Evolutionary conservation across 345 rosid species (phyloP), one percentile per base, ranked within the genome.

Genomic region (Tarenaya hassleriana): DNA sequence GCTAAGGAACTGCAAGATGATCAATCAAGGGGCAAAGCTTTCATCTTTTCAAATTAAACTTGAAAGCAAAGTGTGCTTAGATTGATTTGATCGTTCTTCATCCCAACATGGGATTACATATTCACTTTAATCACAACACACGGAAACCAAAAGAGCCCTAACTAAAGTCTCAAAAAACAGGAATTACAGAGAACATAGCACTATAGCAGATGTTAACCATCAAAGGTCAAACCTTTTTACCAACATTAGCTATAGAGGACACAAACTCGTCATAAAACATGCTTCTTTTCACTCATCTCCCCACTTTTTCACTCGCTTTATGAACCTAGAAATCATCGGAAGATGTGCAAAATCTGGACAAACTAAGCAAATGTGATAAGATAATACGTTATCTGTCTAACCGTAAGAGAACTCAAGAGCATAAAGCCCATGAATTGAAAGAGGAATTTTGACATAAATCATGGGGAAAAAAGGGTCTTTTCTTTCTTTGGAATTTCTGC

Each of bases 191-290:
- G n/a, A n/a, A n/a, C n/a, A n/a, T n/a, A 14, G 39, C 20, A 7
- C 24, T 4, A 39, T 35, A 17, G 21, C 17, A 10, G 39, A 38
- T 10, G 9, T 37, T 56, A 48, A 32, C 20, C 1, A n/a, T 38
- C 48, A 41, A 53, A 47, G 19, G 47, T 7, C 11, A 60, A 60
- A 39, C 16, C 43, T 41, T 60, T 51, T 31, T 3, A 31, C 1
- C 5, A 42, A 41, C 20, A 19, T 12, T 20, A 20, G 32, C 54
- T 32, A 32, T n/a, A 10, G 40, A 47, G 40, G 10, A 20, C 47
- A 20, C 14, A 53, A 56, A 44, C 5, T 24, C 5, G 5, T 24
- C 29, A 24, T 24, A 24, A 24, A 24, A 5, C 29, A 24, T 24
- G 29, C 29, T 24, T 24, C 29, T 24, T 24, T 24, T 24, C 5